A percentile compares a stretch with the other conserved stretches of the same genome.
Conservation (phyloP, 495 filamentous ascomycete species). For the Parathielavia appendiculata region DNA sequence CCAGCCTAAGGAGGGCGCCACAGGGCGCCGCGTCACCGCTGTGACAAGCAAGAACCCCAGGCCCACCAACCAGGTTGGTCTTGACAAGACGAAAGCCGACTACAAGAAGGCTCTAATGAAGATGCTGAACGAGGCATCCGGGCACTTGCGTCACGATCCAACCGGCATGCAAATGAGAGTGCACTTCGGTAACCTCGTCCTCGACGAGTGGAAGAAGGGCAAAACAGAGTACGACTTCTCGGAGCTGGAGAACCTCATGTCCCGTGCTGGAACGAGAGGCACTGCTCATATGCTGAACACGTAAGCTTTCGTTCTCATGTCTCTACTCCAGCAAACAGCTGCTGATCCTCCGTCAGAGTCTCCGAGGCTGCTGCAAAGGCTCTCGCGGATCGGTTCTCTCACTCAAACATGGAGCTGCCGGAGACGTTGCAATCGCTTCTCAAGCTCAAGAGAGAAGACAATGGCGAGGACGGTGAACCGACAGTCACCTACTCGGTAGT, state of each 20-base stretch:
- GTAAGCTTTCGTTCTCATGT: slow-evolving; percentile 25
- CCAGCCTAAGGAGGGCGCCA: background rate
- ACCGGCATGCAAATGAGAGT: slow-evolving; percentile 46
- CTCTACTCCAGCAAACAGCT: no score
- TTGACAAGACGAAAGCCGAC: background rate
- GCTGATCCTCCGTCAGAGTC: slow-evolving; percentile 5
- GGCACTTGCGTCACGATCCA: slow-evolving; percentile 14
- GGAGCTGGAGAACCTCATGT: slow-evolving; percentile 49
- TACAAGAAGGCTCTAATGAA: slow-evolving; percentile 15
- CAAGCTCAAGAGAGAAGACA: background rate
- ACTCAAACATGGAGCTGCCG: background rate
- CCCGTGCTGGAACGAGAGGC: slow-evolving; percentile 26
- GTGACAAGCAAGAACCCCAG: background rate
- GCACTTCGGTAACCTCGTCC: slow-evolving; percentile 50
- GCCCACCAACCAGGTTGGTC: background rate
- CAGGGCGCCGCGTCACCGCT: slow-evolving; percentile 8
- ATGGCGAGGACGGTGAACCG: background rate
- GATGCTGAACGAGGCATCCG: slow-evolving; percentile 1
- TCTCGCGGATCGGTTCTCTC: background rate
- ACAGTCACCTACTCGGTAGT: background rate
- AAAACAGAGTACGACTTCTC: slow-evolving; percentile 38
- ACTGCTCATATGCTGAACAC: slow-evolving; percentile 31
- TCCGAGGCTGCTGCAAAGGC: background rate
- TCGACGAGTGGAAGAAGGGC: slow-evolving; percentile 42
- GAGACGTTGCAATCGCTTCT: background rate